Evolutionary conservation across 495 filamentous ascomycete genomes (phyloP).

Genomic region (Cairneyella variabilis): DNA sequence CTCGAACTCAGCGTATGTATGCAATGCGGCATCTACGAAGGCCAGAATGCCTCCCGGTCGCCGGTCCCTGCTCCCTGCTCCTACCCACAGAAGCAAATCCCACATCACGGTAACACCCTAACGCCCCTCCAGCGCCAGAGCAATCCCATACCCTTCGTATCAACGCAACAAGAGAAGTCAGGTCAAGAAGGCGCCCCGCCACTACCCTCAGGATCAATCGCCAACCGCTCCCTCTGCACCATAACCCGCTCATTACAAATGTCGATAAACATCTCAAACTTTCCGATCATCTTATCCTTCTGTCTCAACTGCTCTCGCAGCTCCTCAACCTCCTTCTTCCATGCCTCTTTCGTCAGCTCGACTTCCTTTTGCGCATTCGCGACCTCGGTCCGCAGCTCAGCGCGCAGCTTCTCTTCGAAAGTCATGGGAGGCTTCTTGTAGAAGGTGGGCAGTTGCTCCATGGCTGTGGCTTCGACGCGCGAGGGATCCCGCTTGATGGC

Average conservation of each 20-base stretch:
- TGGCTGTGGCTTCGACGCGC: conserved; percentile 45
- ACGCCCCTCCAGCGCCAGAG: no score
- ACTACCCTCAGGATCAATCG: conserved; percentile 17
- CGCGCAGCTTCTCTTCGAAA: conserved; percentile 51
- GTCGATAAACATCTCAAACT: conserved; percentile 58
- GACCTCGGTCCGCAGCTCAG: conserved; percentile 48
- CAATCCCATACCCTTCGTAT: no score
- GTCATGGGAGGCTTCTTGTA: conserved; percentile 51
- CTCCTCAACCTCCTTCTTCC: conserved; percentile 44
- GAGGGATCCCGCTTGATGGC: conserved; percentile 55
- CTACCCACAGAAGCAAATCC: no score
- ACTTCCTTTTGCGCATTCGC: conserved; percentile 44
- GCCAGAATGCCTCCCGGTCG: no score
- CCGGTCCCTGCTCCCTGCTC: no score
- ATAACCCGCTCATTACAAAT: conserved; percentile 56
- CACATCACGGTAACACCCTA: no score
- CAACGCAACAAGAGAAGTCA: background rate
- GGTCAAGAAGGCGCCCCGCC: background rate
- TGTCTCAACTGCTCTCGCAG: conserved; percentile 43
- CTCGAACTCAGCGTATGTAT: no score
- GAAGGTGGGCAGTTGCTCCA: conserved; percentile 49
- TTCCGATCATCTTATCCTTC: conserved; percentile 51
- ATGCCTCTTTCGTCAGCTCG: conserved; percentile 40
- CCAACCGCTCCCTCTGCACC: conserved; percentile 42
- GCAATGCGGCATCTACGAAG: no score